Base-by-base conservation (phyloP, 2,329 filamentous ascomycete genomes). In the Fusarium pseudonygamai region DNA sequence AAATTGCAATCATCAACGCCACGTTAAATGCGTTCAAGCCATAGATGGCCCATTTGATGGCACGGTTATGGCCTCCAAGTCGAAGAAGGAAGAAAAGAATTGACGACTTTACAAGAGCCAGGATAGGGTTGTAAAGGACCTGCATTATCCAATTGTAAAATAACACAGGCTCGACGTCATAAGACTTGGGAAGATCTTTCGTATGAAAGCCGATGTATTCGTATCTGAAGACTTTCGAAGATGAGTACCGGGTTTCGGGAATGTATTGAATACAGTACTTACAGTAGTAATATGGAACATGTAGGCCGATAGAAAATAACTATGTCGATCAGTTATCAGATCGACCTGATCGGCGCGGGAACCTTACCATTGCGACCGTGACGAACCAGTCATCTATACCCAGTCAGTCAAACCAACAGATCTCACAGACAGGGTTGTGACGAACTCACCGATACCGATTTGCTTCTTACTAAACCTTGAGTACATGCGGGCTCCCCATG, bases 11-110 rank as follows among this genome's bases (percentile, higher is more conserved):
- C 65, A 80, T 78, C 30, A 74, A 47, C 0, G 58, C 47, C 2
- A 76, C 43, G 2, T 83, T 79, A 22, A 79, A 72, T 0, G 78
- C 55, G 59, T 84, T 85, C 3, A 84, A 65, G n/a, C 68, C 64
- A 74, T 82, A 77, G 57, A 83, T 64, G 26, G 61, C 36, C 69
- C 68, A 77, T 46, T 59, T 67, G 7, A 76, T 76, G 14, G 67
- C 69, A 36, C 79, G 76, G 4, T 77, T 28, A 69, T 79, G 34
- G 57, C 74, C 83, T 76, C 40, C 82, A 75, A 55, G 82, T 2
- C 83, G 83, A 24, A 84, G 78, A n/a, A 86, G 79, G 65, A 86
- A 85, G n/a, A 86, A 69, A 8, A 86, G 79, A 24, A 85, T 78
- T 0, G 85, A 86, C 5, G 81, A 80, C 73, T 86, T 86, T 63